Percentiles rank a stretch among this genome's conserved stretches.
phyloP scores from a whole-genome alignment of 345 rosid species.

The Sonneratia alba region DNA sequence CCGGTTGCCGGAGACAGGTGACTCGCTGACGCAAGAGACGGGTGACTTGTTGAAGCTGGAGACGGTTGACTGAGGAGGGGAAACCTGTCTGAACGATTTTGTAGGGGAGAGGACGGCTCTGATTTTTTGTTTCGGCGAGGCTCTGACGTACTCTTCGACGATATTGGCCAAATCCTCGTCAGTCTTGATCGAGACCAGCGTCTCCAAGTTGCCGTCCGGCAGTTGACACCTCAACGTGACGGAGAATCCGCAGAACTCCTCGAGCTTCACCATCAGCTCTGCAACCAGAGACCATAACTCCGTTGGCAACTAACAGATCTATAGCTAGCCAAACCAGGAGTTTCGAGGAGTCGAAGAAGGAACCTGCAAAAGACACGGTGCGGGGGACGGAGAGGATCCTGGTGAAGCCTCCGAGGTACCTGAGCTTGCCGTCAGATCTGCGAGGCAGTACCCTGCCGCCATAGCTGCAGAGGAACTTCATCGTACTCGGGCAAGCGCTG shows the following conservation, averaged over 20 bases:
- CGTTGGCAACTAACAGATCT: too few species aligned
- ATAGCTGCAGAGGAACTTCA: conserved; percentile 84
- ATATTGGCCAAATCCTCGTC: conserved; percentile 59
- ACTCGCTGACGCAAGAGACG: background rate
- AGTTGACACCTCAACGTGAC: conserved; percentile 56
- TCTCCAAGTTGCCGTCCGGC: conserved; percentile 73
- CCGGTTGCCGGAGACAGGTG: conserved; percentile 3
- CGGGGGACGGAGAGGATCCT: conserved; percentile 71
- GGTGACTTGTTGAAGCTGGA: conserved; percentile 33
- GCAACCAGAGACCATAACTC: background rate
- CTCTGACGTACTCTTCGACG: conserved; percentile 38
- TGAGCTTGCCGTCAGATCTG: conserved; percentile 57
- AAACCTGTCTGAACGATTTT: conserved; percentile 32
- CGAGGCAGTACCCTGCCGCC: conserved; percentile 71
- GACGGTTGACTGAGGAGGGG: conserved; percentile 28
- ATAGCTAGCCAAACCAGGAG: too few species aligned
- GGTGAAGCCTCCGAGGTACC: conserved; percentile 78
- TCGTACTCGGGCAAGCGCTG: background rate
- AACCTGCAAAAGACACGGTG: conserved; percentile 56
- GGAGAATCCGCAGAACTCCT: conserved; percentile 45
- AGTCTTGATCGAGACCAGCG: conserved; percentile 63
- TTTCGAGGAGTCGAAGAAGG: background rate
- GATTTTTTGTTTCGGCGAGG: conserved; percentile 21
- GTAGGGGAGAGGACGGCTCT: conserved; percentile 40
- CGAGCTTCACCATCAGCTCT: conserved; percentile 49